phyloP scores from a whole-genome alignment of 306 rosid genomes.

The Gillenia trifoliata region DNA sequence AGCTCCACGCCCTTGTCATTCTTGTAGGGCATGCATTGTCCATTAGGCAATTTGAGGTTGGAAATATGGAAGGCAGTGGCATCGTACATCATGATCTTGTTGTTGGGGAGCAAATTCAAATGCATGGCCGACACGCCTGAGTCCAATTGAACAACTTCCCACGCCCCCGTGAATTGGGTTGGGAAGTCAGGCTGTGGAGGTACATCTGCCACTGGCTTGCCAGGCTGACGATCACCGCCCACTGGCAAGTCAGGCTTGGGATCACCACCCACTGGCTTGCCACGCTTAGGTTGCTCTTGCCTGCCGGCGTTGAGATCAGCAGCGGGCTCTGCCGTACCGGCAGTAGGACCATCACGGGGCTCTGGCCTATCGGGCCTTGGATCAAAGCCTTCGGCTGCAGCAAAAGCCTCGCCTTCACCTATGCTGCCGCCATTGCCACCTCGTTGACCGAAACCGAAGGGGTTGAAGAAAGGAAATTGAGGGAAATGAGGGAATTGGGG shows the following conservation, averaged over 20 bases:
- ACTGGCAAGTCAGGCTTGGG: background rate
- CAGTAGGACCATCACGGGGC: background rate
- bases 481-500: conserved; percentile 2
- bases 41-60: conserved; percentile 35
- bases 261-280: background rate
- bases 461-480: background rate
- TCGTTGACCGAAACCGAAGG: background rate
- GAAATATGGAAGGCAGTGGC: conserved; percentile 48
- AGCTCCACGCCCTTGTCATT: background rate
- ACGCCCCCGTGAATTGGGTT: conserved; percentile 21
- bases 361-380: background rate
- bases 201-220: background rate
- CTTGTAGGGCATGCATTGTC: conserved; percentile 39
- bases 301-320: background rate
- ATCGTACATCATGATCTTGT: conserved; percentile 53
- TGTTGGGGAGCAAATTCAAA: conserved; percentile 55
- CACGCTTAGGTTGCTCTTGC: background rate
- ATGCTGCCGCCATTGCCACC: background rate
- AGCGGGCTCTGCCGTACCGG: background rate
- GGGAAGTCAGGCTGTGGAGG: conserved; percentile 17
- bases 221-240: background rate
- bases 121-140: conserved; percentile 84
- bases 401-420: too few relatives aligned
- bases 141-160: conserved; percentile 36
- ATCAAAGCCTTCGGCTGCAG: background rate